Evolutionary conservation across 2,329 filamentous ascomycete genomes (phyloP).

Genomic region (Alternaria brassicae): DNA sequence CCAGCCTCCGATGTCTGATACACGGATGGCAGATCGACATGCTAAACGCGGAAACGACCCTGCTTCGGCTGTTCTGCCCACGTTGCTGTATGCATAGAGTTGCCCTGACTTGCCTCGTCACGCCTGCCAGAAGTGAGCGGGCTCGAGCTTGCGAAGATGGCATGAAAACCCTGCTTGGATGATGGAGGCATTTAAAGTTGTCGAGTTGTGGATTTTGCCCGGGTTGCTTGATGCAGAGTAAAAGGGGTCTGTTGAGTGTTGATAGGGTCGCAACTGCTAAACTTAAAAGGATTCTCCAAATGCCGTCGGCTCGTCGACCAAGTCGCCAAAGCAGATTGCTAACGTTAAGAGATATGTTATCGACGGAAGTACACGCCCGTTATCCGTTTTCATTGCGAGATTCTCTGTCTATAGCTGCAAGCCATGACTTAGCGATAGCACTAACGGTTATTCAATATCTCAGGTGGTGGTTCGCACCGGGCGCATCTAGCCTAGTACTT

Average conservation of each 20-base stretch:
- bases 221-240: background rate
- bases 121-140: conserved; percentile 9
- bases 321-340: conserved; percentile 19
- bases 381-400: conserved; percentile 16
- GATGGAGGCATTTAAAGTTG: conserved; percentile 3
- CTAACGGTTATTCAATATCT: conserved; percentile 25
- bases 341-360: conserved; percentile 2
- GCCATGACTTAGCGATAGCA: conserved; percentile 26
- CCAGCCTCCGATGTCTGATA: conserved; percentile 38
- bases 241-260: conserved; percentile 6
- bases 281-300: conserved; percentile 24
- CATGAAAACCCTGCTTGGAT: conserved; percentile 1
- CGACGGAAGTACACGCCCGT: conserved; percentile 10
- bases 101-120: conserved; percentile 8
- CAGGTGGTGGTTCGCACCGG: conserved; percentile 12
- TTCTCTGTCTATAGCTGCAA: conserved; percentile 18
- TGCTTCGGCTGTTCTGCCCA: conserved; percentile 4
- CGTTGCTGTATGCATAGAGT: background rate
- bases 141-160: background rate
- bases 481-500: conserved; percentile 30
- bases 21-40: conserved; percentile 41
- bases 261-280: conserved; percentile 30
- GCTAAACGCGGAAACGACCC: conserved; percentile 7
- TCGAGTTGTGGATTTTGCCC: background rate
- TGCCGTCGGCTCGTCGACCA: conserved; percentile 9